These are phyloP conservation scores for Cadophora luteo-olivacea DNA, from an alignment of 2,329 filamentous ascomycete species.

Conservation along the genomic window DNA sequence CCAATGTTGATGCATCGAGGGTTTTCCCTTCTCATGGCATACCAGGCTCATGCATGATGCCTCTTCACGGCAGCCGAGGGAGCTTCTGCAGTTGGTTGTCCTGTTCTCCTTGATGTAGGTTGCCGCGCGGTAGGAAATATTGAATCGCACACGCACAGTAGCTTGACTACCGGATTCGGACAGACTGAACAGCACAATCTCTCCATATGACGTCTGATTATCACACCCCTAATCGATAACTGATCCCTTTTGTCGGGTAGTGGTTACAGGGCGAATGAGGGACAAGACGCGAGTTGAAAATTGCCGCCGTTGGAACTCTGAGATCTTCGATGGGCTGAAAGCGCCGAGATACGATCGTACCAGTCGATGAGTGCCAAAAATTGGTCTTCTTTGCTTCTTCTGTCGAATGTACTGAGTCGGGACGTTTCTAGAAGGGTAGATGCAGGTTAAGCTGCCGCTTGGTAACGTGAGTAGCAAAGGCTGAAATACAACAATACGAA, in stretches of 20 bases:
- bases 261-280: slow-evolving; percentile 21
- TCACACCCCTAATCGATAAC: slow-evolving; percentile 35
- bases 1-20: slow-evolving; percentile 20
- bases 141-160: slow-evolving; percentile 23
- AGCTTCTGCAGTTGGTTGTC: slow-evolving; percentile 19
- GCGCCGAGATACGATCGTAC: slow-evolving; percentile 16
- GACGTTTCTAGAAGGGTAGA: background rate
- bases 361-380: slow-evolving; percentile 8
- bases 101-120: slow-evolving; percentile 25
- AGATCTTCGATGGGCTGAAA: slow-evolving; percentile 20
- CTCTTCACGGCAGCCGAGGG: slow-evolving; percentile 14
- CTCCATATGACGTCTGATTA: slow-evolving; percentile 29
- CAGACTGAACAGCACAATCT: slow-evolving; percentile 15
- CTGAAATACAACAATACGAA: background rate
- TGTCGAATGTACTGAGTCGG: background rate
- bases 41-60: too few relatives aligned
- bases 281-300: slow-evolving; percentile 15
- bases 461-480: background rate
- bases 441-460: background rate
- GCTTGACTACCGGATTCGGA: slow-evolving; percentile 25
- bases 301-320: slow-evolving; percentile 25
- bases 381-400: slow-evolving; percentile 16
- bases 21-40: slow-evolving; percentile 4
- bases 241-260: slow-evolving; percentile 28
- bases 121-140: slow-evolving; percentile 39